A percentile compares a stretch with the other conserved stretches of the same genome.
These are phyloP conservation scores for Alternaria viburni DNA, from an alignment of 2,329 filamentous ascomycete species.

Conservation along the genomic window DNA sequence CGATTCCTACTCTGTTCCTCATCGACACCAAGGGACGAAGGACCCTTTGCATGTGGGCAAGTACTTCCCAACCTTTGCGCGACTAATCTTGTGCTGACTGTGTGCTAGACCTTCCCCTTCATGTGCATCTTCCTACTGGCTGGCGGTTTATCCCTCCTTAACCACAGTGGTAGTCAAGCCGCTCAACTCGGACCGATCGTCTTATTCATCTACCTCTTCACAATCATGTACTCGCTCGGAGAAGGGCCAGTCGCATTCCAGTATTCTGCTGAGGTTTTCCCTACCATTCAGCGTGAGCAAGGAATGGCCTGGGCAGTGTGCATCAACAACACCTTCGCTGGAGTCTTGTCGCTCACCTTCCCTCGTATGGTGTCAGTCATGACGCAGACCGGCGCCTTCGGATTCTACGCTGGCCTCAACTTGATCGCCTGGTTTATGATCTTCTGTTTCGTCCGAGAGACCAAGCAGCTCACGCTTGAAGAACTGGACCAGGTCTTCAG, in stretches of 20 bases:
- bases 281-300: conserved; percentile 49
- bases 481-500: conserved; percentile 47
- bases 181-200: conserved; percentile 44
- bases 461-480: conserved; percentile 49
- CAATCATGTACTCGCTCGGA: conserved; percentile 45
- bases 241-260: conserved; percentile 60
- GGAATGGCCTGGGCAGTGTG: conserved; percentile 51
- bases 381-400: conserved; percentile 48
- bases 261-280: conserved; percentile 49
- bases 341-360: conserved; percentile 48
- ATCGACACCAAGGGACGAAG: conserved; percentile 49
- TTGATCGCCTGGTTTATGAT: conserved; percentile 50
- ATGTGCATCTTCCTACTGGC: conserved; percentile 48
- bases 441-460: conserved; percentile 49
- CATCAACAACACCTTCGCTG: conserved; percentile 54
- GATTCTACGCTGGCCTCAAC: conserved; percentile 52
- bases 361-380: conserved; percentile 48
- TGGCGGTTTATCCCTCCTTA: conserved; percentile 46
- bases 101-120: conserved; percentile 38
- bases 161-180: conserved; percentile 18
- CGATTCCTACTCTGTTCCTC: conserved; percentile 47
- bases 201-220: conserved; percentile 28
- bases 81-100: background rate
- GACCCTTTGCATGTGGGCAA: conserved; percentile 34
- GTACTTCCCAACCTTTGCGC: background rate